Conservation (phyloP, 768 basidiomycete genomes). For the Collybia nuda region DNA sequence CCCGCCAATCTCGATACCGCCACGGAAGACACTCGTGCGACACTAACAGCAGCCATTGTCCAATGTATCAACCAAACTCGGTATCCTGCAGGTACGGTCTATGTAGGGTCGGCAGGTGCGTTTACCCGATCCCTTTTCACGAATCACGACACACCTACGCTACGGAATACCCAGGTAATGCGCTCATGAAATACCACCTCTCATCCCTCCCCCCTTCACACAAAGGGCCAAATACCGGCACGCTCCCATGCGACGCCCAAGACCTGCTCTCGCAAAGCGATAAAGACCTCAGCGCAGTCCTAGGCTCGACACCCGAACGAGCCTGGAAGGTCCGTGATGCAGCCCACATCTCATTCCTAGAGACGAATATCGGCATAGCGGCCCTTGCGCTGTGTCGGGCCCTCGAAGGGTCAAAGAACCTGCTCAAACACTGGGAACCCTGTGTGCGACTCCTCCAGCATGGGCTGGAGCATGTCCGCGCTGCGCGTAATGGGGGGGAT, state of each 20-base stretch:
- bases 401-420: conserved; percentile 11
- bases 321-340: conserved; percentile 9
- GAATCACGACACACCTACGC: no score
- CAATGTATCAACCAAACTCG: background rate
- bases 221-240: background rate
- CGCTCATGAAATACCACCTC: background rate
- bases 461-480: conserved; percentile 13
- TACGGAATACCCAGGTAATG: no score
- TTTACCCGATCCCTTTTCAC: no score
- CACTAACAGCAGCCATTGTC: conserved; percentile 1
- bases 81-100: conserved; percentile 2
- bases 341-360: conserved; percentile 35
- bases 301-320: background rate
- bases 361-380: conserved; percentile 37
- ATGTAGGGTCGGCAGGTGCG: conserved; percentile 14
- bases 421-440: conserved; percentile 16
- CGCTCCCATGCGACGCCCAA: background rate
- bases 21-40: conserved; percentile 2
- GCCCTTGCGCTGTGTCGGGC: conserved; percentile 32
- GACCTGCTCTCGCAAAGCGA: background rate
- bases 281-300: background rate
- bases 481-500: conserved; percentile 1
- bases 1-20: conserved; percentile 9
- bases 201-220: background rate
- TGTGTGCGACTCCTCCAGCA: conserved; percentile 23